Conservation (phyloP, 345 rosid species). For the Trapa incisa region DNA sequence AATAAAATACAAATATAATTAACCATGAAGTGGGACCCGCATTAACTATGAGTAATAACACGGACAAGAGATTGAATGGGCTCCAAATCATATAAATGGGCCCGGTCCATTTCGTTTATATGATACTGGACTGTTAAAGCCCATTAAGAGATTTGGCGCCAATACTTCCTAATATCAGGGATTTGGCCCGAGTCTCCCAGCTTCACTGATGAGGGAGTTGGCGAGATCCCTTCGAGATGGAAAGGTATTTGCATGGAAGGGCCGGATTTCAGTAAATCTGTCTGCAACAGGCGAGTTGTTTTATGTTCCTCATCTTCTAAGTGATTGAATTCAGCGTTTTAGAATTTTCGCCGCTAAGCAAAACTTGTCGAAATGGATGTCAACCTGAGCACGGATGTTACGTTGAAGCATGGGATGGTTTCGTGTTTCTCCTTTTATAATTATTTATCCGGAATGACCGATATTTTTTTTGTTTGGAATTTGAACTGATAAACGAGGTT, state of each 20-base stretch:
- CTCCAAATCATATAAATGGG: neutral
- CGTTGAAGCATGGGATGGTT: neutral
- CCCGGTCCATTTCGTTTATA: neutral
- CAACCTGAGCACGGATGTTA: neutral
- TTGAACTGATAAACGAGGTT: neutral
- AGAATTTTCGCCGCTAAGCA: too few relatives aligned
- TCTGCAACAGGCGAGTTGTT: conserved; percentile 46
- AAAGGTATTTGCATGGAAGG: conserved; percentile 55
- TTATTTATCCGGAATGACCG: neutral
- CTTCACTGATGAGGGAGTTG: conserved; percentile 41
- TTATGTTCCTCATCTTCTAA: neutral
- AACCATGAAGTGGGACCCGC: neutral
- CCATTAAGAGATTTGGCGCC: neutral
- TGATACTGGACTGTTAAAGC: neutral
- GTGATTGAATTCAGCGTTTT: neutral
- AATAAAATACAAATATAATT: neutral
- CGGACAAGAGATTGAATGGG: neutral
- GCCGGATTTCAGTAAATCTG: conserved; percentile 37
- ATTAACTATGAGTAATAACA: neutral
- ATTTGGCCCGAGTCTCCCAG: conserved; percentile 67
- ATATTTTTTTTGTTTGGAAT: neutral
- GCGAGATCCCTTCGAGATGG: conserved; percentile 51
- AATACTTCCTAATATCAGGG: conserved; percentile 14
- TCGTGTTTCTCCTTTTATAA: neutral
- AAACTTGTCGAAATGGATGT: neutral